Evolutionary conservation across 805 yeast genomes (phyloP), one percentile per base, ranked within the genome.

Genomic region (Cyberlindnera meyerae): DNA sequence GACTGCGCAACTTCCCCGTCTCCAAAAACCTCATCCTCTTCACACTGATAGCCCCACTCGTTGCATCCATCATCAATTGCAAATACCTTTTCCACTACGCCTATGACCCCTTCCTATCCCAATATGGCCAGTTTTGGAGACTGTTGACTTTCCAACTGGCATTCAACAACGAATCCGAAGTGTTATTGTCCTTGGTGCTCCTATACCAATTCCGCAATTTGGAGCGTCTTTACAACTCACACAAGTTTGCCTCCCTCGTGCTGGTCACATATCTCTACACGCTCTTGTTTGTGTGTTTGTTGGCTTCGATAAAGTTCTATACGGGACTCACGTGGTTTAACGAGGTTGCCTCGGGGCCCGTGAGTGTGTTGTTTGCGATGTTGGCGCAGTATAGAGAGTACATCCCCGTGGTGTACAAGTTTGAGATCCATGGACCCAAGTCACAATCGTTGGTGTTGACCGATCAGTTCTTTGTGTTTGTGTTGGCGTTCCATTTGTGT

Each of bases 391-490:
- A 63, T 40, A 54, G 58, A 33, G 57, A 55, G 20, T 45, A 57
- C 38, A 58, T 66, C n/a, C 71, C 71, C 4, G 55, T 60, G 4
- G 60, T 61, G 26, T 66, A 66, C 52, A 52, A 52, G 40, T 63
- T 65, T 49, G 62, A 63, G 35, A 49, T 42, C 11, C 50, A 39
- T 37, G 49, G 49, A 0, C 29, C 44, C 4, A 36, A 29, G 3
- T 36, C 34, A 2, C 40, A 35, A 29, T 52, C 47, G 33, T 17
- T 56, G 4, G 39, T 36, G 2, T 26, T 56, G 8, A 52, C 51
- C 6, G 71, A 66, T 43, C 65, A 64, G 39, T 48, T 55, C 29
- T 53, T 63, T 26, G 34, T 65, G 11, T 61, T 58, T 42, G 21
- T 60, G 6, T 34, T 63, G 14, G 54, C 58, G 1, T 39, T 57